Evolutionary conservation across 139 green algal species (phyloP).

Genomic region (Mesotaenium endlicherianum): DNA sequence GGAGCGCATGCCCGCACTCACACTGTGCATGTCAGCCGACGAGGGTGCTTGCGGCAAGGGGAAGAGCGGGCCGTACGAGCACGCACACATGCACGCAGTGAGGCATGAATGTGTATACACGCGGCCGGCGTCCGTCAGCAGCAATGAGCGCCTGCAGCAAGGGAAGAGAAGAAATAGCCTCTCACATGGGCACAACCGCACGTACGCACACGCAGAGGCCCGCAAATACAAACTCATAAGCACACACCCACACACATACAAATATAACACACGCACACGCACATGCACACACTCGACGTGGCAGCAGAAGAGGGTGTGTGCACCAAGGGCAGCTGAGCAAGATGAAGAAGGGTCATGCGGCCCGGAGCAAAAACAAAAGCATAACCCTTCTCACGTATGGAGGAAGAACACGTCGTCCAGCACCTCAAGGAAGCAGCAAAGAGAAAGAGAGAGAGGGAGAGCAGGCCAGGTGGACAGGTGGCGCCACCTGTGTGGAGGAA

Average conservation of each 20-base stretch:
- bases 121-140: background rate
- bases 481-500: constrained; percentile 36
- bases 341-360: too few species aligned
- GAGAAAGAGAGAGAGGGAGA: background rate
- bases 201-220: background rate
- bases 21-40: background rate
- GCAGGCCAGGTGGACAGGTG: too few species aligned
- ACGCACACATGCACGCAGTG: background rate
- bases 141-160: background rate
- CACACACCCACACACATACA: too few species aligned
- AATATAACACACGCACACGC: too few species aligned
- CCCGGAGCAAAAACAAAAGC: too few species aligned
- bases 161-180: too few species aligned
- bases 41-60: background rate
- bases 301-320: too few species aligned
- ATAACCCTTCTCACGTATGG: too few species aligned
- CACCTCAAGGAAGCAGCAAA: constrained; percentile 6
- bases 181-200: background rate
- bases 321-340: too few species aligned
- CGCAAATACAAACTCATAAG: too few species aligned
- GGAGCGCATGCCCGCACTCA: background rate
- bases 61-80: background rate
- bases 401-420: constrained; percentile 40
- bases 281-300: too few species aligned
- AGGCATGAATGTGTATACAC: background rate